phyloP scores from a whole-genome alignment of 2,329 filamentous ascomycete species.

The Coniella vitis region DNA sequence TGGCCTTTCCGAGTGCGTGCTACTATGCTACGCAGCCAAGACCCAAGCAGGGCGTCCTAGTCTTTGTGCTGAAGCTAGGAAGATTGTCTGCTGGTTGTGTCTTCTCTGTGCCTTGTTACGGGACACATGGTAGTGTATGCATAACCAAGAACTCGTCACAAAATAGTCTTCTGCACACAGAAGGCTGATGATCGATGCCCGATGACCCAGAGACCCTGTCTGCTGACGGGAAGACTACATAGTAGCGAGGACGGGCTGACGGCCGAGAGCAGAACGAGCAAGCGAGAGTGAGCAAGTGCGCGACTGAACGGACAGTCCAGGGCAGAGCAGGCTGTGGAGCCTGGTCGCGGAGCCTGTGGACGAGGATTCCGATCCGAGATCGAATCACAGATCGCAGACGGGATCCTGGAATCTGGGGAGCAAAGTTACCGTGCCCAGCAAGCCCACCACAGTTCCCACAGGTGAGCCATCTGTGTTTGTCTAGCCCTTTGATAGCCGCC shows the following conservation, averaged over 20 bases:
- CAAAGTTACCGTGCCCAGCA: not conserved
- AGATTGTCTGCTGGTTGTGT: no score
- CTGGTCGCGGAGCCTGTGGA: not conserved
- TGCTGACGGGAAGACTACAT: not conserved
- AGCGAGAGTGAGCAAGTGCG: no score
- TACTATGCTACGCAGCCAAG: no score
- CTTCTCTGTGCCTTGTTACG: no score
- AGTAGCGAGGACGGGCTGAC: not conserved
- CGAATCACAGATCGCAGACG: constrained; percentile 22
- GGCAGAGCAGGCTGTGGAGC: not conserved
- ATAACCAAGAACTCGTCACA: no score
- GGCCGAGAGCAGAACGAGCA: not conserved
- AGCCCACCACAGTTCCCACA: not conserved
- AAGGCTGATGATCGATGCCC: not conserved
- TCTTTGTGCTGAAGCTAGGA: no score
- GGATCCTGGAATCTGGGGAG: constrained; percentile 13
- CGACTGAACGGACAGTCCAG: not conserved
- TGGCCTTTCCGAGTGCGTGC: no score
- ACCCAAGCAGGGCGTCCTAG: no score
- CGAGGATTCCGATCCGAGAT: constrained; percentile 20
- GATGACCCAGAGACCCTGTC: not conserved
- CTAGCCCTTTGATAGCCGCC: constrained; percentile 8
- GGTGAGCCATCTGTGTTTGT: not conserved
- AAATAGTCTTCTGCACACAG: no score
- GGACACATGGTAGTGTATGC: no score